Evolutionary conservation across 2,329 filamentous ascomycete genomes (phyloP).

Genomic region (Fusarium sp.): DNA sequence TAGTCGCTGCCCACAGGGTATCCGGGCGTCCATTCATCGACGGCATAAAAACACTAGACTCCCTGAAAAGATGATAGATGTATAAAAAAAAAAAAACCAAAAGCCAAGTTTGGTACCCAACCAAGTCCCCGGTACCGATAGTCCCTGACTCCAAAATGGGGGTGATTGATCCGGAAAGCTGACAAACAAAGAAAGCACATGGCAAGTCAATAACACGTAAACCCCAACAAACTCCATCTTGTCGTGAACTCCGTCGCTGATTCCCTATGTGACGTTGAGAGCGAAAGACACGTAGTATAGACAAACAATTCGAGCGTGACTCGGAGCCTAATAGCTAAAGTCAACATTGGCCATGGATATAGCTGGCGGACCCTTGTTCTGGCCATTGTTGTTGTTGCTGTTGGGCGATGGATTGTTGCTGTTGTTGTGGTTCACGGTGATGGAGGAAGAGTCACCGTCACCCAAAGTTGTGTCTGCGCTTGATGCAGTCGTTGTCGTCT

Average conservation of each 20-base stretch:
- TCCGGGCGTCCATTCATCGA: slow-evolving; percentile 43
- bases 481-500: slow-evolving; percentile 57
- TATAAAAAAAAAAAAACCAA: slow-evolving; percentile 20
- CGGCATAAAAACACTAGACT: slow-evolving; percentile 35
- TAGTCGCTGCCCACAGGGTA: slow-evolving; percentile 44
- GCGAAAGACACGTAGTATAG: slow-evolving; percentile 42
- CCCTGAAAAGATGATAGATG: slow-evolving; percentile 36
- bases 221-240: slow-evolving; percentile 42
- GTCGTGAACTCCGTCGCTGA: slow-evolving; percentile 49
- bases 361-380: slow-evolving; percentile 60
- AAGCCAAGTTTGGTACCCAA: slow-evolving; percentile 36
- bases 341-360: slow-evolving; percentile 70
- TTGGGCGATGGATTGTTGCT: slow-evolving; percentile 47
- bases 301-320: slow-evolving; percentile 36
- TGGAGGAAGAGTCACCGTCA: slow-evolving; percentile 53
- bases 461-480: slow-evolving; percentile 54
- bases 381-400: slow-evolving; percentile 48
- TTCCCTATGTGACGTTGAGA: slow-evolving; percentile 44
- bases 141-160: slow-evolving; percentile 31
- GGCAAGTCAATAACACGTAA: slow-evolving; percentile 28
- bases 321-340: slow-evolving; percentile 64
- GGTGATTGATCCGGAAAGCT: slow-evolving; percentile 18
- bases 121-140: slow-evolving; percentile 24
- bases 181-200: slow-evolving; percentile 25
- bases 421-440: slow-evolving; percentile 50